These are phyloP conservation scores for Sideroxylon spinosum DNA, from an alignment of 179 eudicot species.

Conservation along the genomic window DNA sequence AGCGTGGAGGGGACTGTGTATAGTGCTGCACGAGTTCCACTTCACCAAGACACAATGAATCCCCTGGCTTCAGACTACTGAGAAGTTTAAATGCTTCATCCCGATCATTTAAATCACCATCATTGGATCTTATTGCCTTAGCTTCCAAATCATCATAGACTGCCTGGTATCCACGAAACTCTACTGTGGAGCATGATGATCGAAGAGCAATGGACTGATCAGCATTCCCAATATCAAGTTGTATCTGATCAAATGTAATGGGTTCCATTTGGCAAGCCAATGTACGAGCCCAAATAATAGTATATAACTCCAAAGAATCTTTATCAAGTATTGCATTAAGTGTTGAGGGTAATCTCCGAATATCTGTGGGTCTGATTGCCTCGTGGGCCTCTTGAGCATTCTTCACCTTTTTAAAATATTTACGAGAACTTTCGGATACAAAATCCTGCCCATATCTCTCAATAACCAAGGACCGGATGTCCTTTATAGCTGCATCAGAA, in stretches of 20 bases:
- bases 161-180: conserved; percentile 67
- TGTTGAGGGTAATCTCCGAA: conserved; percentile 62
- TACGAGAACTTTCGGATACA: conserved; percentile 52
- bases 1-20: conserved; percentile 87
- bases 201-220: conserved; percentile 48
- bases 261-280: conserved; percentile 95
- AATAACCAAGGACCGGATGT: conserved; percentile 47
- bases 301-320: conserved; percentile 72
- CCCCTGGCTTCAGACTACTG: conserved; percentile 46
- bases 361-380: conserved; percentile 92
- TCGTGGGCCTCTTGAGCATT: conserved; percentile 99
- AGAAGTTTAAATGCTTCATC: conserved; percentile 43
- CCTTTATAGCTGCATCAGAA: conserved; percentile 70
- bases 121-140: conserved; percentile 40
- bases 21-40: conserved; percentile 65
- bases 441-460: conserved; percentile 65
- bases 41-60: conserved; percentile 46
- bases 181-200: conserved; percentile 59
- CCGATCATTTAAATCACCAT: conserved; percentile 39
- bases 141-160: conserved; percentile 69
- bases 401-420: conserved; percentile 76
- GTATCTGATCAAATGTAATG: conserved; percentile 56
- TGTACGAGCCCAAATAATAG: conserved; percentile 93
- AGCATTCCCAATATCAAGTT: conserved; percentile 60
- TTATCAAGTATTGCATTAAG: conserved; percentile 65